Base-by-base conservation (phyloP, 345 rosid species). In the Salix exigua region DNA sequence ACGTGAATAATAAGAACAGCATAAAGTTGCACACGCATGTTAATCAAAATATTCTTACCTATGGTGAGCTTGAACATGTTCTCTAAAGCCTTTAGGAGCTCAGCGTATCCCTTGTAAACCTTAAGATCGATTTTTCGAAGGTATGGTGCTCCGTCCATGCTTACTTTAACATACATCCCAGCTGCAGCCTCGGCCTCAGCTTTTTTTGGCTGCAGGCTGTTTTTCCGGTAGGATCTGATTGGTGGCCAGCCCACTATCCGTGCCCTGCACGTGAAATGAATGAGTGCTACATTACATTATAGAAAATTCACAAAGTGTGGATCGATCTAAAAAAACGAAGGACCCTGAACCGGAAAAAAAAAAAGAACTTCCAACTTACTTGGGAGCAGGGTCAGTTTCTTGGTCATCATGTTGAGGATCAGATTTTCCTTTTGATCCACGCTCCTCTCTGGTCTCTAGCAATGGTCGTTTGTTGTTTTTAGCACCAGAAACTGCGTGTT, bases 221-320 rank as follows among this genome's bases (percentile, higher is more conserved):
- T 92, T 80, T 89, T 92, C 88, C 95, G 72, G 85, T 85, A 89
- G n/a, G 97, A 91, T 80, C 90, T 73, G 78, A 94, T 77, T 14
- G 98, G 98, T 61, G 98, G 98, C 98, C 97, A 94, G 18, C 98
- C 97, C 23, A 94, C 94, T 33, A 89, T 83, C 74, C 88, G 97
- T 53, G 83, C 88, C 84, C 98, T 94, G 87, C 18, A 67, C 50
- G 50, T 64, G 23, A 8, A 19, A 51, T 67, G 10, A 66, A 37
- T 26, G 25, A 33, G 64, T 9, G 1, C 63, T 23, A n/a, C 63
- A 23, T 9, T 58, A n/a, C 16, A 58, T n/a, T 2, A 58, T 23
- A 58, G 6, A 25, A 58, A 58, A 58, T 0, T 23, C 17, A 46
- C 14, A 23, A 50, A 55, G 63, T 4, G 28, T 11, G 63, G 10